Evolutionary conservation across 2,329 filamentous ascomycete species (phyloP), one percentile per base, ranked within the genome.

Genomic region (Penicillium sp.): DNA sequence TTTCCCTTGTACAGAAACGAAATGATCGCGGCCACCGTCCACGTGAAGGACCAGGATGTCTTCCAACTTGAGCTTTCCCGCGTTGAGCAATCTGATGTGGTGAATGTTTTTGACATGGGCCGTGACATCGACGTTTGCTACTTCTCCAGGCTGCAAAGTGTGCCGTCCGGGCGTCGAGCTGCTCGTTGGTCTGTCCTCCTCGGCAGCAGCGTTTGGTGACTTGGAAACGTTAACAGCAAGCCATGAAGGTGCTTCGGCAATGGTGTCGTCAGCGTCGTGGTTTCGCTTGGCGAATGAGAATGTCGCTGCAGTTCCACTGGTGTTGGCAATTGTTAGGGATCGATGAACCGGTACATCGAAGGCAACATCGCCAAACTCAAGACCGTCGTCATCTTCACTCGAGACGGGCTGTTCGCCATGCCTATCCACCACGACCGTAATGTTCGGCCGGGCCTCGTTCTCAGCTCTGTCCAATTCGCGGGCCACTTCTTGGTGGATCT

Each of bases 41-140:
- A 99, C 88, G 0, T 90, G 84, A 8, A 99, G 77, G 2, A 99
- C 86, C 7, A 99, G 76, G 3, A 99, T 84, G 56, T 97, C 90
- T 54, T 97, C 92, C 0, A 99, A 74, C 7, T 74, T 75, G 3
- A 75, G 66, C 1, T 77, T 75, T 13, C 81, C 82, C 46, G 86
- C 77, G 58, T 97, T 97, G 31, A 99, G 77, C 2, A 78, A 73
- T 14, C 80, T 82, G 0, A 89, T 82, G 14, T 86, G 78, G 0
- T 77, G 68, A 3, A 88, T 69, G 37, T 83, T 79, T 3, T 79
- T 78, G 9, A 97, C 77, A 34, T 83, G 77, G 0, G 87, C 75
- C 31, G 85, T 82, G 1, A 99, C 65, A 13, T 86, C 75, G 0
- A 88, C 82, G 41, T 80, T 83, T 3, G 86, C 80, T 0, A 91